Base-by-base conservation (phyloP, 139 green algal genomes). In the Trebouxia sp. region DNA sequence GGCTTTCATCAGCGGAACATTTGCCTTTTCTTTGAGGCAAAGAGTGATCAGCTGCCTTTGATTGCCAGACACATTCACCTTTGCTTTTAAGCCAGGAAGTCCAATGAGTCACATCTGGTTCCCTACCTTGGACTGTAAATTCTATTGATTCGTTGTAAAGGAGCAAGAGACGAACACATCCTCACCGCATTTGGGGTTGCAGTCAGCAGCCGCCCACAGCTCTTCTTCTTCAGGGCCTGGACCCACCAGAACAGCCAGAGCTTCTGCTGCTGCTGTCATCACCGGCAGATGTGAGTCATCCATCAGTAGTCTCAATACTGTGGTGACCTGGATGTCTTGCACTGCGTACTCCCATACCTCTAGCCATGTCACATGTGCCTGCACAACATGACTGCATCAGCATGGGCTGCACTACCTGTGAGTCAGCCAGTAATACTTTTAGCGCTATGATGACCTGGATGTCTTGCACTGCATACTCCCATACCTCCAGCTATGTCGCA, bases 381-480 rank as follows among this genome's bases (percentile, higher is more conserved):
- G 62, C 62, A 72, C 8, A 30, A n/a, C n/a, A n/a, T n/a, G n/a
- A n/a, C n/a, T n/a, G n/a, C n/a, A n/a, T n/a, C n/a, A n/a, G n/a
- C n/a, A n/a, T n/a, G n/a, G n/a, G n/a, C n/a, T n/a, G n/a, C n/a
- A n/a, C n/a, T n/a, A n/a, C n/a, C n/a, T 77, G 42, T 26, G 42
- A 26, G 15, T 77, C 69, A 26, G 53, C 69, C 24, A 77, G 69
- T 24, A 55, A n/a, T 39, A 35, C 24, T 24, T 39, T 35, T 1
- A 77, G 69, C 39, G 55, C 69, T 39, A 32, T 55, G 3, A 39
- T 8, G 5, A 77, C n/a, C 26, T 77, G 42, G 22, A 55, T 39
- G 8, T 77, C 69, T 55, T 77, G 69, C 69, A 77, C 20, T 9
- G 69, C 69, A 35, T 56, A 35, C 39, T 77, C 69, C 69, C 69